Evolutionary conservation across 805 yeast species (phyloP).

Genomic region (Ogataea corticis): DNA sequence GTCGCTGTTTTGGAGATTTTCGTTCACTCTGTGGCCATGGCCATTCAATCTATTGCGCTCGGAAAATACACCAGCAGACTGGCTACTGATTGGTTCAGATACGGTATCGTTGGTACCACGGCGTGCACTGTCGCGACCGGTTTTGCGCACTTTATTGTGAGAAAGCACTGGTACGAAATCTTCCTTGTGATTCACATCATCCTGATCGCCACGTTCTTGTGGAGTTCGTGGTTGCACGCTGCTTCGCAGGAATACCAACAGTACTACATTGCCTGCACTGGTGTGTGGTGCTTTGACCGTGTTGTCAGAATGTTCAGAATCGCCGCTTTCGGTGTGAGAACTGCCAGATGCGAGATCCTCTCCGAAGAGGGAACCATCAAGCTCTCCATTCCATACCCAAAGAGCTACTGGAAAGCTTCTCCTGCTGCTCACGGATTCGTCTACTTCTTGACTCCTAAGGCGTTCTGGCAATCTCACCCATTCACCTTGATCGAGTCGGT

Average conservation of each 20-base stretch:
- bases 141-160: slow-evolving; percentile 49
- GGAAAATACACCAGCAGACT: slow-evolving; percentile 31
- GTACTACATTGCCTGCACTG: slow-evolving; percentile 40
- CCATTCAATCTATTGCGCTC: slow-evolving; percentile 23
- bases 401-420: slow-evolving; percentile 43
- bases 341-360: slow-evolving; percentile 38
- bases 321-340: slow-evolving; percentile 38
- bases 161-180: slow-evolving; percentile 59
- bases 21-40: slow-evolving; percentile 42
- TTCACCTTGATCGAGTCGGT: slow-evolving; percentile 53
- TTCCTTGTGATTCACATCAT: slow-evolving; percentile 60
- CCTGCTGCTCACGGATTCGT: slow-evolving; percentile 66
- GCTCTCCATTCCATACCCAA: slow-evolving; percentile 48
- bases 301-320: slow-evolving; percentile 44
- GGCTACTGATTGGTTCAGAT: slow-evolving; percentile 28
- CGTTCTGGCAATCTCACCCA: slow-evolving; percentile 58
- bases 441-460: slow-evolving; percentile 50
- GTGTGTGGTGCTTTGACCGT: slow-evolving; percentile 58
- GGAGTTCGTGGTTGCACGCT: slow-evolving; percentile 62
- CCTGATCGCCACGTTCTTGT: slow-evolving; percentile 52
- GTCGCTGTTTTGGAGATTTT: slow-evolving; percentile 41
- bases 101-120: slow-evolving; percentile 40
- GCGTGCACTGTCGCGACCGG: slow-evolving; percentile 42
- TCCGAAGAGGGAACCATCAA: slow-evolving; percentile 50
- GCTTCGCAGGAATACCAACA: slow-evolving; percentile 32